Conservation (phyloP, 1,139 yeast genomes). For the Blastobotrys apis region DNA sequence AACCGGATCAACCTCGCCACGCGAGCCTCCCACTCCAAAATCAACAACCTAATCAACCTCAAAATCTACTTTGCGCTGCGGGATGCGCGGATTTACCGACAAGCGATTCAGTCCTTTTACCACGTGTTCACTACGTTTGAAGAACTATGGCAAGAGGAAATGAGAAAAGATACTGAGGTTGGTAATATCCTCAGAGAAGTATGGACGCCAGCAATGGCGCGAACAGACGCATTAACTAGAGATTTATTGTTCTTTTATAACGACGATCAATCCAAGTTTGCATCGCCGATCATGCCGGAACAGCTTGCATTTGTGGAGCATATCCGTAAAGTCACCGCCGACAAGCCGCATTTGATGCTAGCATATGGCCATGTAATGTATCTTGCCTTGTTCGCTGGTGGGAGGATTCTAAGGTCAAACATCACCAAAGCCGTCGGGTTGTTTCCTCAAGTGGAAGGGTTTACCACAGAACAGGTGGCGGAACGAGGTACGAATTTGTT, state of each 20-base stretch:
- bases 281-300: constrained; percentile 52
- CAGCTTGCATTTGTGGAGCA: constrained; percentile 62
- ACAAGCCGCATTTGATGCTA: constrained; percentile 65
- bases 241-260: constrained; percentile 68
- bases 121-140: constrained; percentile 73
- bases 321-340: constrained; percentile 49
- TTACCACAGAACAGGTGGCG: constrained; percentile 57
- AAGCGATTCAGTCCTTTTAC: constrained; percentile 73
- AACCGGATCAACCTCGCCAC: constrained; percentile 74
- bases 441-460: constrained; percentile 68
- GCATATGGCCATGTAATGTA: constrained; percentile 89
- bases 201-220: constrained; percentile 69
- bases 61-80: constrained; percentile 72
- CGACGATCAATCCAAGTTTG: constrained; percentile 51
- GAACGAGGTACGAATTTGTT: constrained; percentile 65
- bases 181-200: constrained; percentile 44
- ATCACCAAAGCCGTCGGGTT: constrained; percentile 64
- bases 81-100: constrained; percentile 72
- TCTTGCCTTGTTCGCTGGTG: constrained; percentile 84
- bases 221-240: constrained; percentile 52
- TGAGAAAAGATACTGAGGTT: constrained; percentile 42
- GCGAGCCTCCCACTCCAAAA: constrained; percentile 58
- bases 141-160: constrained; percentile 33
- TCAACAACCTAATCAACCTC: constrained; percentile 64
- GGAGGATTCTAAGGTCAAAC: constrained; percentile 65